phyloP scores from a whole-genome alignment of 768 basidiomycete species.

The Auricularia heimuer region DNA sequence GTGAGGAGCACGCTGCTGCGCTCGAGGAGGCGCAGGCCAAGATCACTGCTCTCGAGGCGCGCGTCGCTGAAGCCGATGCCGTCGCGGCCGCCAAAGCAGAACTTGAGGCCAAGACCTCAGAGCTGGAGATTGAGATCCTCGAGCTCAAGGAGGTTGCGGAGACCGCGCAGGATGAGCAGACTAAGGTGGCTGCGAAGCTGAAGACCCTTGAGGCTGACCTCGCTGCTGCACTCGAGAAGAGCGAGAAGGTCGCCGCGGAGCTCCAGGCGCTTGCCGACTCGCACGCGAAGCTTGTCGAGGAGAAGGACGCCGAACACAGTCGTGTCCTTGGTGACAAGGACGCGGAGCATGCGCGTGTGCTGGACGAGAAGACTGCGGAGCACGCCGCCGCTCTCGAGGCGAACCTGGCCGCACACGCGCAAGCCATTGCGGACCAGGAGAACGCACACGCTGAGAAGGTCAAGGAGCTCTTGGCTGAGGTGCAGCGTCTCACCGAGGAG shows the following conservation, averaged over 20 bases:
- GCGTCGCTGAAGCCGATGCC: constrained; percentile 30
- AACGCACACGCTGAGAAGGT: constrained; percentile 47
- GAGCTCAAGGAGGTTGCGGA: constrained; percentile 69
- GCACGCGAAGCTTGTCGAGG: constrained; percentile 33
- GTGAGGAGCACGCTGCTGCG: constrained; percentile 38
- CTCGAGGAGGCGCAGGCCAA: constrained; percentile 38
- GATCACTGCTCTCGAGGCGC: constrained; percentile 37
- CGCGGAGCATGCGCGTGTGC: neutral
- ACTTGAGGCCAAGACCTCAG: constrained; percentile 58
- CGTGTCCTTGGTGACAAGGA: neutral
- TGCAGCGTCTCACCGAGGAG: constrained; percentile 37
- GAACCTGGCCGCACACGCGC: neutral
- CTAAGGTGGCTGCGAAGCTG: constrained; percentile 34
- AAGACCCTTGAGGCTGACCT: constrained; percentile 47
- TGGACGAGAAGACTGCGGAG: neutral
- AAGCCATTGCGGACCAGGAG: constrained; percentile 16
- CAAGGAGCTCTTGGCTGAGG: constrained; percentile 44
- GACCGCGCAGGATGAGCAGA: constrained; percentile 47
- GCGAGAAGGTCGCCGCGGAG: constrained; percentile 39
- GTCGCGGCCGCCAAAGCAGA: constrained; percentile 48
- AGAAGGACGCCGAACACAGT: neutral
- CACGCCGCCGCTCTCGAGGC: constrained; percentile 5
- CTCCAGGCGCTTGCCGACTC: constrained; percentile 36
- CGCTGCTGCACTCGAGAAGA: constrained; percentile 31
- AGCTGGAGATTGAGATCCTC: constrained; percentile 72